Evolutionary conservation across 495 filamentous ascomycete species (phyloP), one percentile per base, ranked within the genome.

Genomic region (Parmelia sp.): DNA sequence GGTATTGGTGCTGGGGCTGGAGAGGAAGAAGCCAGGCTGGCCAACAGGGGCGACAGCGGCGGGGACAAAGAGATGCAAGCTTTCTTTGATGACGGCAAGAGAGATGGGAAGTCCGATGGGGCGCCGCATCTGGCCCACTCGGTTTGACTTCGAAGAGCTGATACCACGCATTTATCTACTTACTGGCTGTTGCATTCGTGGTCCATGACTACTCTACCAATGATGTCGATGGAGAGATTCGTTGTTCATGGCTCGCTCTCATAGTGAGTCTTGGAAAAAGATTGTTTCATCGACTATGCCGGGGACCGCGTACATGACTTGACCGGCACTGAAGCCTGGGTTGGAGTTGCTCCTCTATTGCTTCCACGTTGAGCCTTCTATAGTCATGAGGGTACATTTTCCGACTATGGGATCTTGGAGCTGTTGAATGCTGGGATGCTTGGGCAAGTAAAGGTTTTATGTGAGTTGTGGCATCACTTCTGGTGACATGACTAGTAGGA

Each of bases 1-100:
- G 40, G 17, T 44, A 21, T 7, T 12, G 14, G 14, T 19, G 3
- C 15, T 44, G 21, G 40, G 40, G 12, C 40, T 44, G 40, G 40
- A 44, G 15, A 44, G 40, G 40, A 44, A 44, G 40, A 44, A 44
- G 15, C 21, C 40, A 19, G 15, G 40, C 21, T 44, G 42, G 11
- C 74, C 71, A 40, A 65, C 63, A 14, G 79, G 75, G 17, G 72
- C 71, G 8, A 74, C 71, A 9, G 67, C 72, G 0, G 75, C 75
- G 0, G 77, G 75, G 1, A 80, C 73, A 65, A 68, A 79, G 2
- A 82, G 59, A 11, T 79, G 76, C 8, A 82, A 64, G 0, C 74
- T 73, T 65, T 83, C 81, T 65, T 78, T 80, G 65, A 84, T 75
- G 0, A 80, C 71, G 2, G 78, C 80, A 0, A 70, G 37, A 12